phyloP scores from a whole-genome alignment of 1,284 basidiomycete species.

The Moesziomyces parantarcticus region DNA sequence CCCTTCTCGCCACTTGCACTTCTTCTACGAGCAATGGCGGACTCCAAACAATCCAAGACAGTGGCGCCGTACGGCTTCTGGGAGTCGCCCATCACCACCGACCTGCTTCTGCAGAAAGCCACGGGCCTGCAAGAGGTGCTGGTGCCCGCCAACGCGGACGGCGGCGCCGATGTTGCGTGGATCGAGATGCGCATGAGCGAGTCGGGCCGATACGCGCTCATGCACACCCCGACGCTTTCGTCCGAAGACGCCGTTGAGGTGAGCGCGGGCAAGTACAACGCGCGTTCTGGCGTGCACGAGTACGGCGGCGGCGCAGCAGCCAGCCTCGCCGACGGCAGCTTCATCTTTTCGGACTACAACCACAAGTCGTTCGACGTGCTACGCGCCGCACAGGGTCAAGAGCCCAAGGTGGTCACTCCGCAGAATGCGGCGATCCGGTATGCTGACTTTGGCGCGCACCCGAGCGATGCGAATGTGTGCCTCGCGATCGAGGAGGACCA shows the following conservation, averaged over 20 bases:
- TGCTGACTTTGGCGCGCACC: conserved; percentile 66
- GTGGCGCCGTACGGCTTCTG: conserved; percentile 60
- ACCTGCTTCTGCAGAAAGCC: conserved; percentile 72
- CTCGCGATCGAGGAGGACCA: conserved; percentile 76
- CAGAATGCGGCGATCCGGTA: conserved; percentile 75
- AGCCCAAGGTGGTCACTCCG: conserved; percentile 74
- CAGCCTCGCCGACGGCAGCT: conserved; percentile 31
- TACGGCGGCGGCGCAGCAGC: conserved; percentile 62
- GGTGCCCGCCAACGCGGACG: conserved; percentile 24
- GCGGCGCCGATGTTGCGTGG: conserved; percentile 72
- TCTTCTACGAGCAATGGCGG: background rate
- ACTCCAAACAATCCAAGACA: conserved; percentile 20
- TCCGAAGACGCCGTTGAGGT: conserved; percentile 31
- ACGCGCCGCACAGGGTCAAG: conserved; percentile 29
- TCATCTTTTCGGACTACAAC: conserved; percentile 55
- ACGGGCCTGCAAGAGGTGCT: conserved; percentile 36
- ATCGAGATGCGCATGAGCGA: conserved; percentile 76
- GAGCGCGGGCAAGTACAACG: conserved; percentile 38
- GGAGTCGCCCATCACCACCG: conserved; percentile 75
- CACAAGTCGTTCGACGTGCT: conserved; percentile 38
- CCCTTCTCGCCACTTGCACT: background rate
- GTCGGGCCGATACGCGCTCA: conserved; percentile 73
- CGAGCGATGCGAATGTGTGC: conserved; percentile 70
- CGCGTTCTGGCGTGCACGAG: conserved; percentile 58
- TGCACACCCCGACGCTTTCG: conserved; percentile 69